A percentile compares a stretch with the other conserved stretches of the same genome.
These are phyloP conservation scores for Bipolaris bicolor DNA, from an alignment of 2,329 filamentous ascomycete species.

Conservation along the genomic window DNA sequence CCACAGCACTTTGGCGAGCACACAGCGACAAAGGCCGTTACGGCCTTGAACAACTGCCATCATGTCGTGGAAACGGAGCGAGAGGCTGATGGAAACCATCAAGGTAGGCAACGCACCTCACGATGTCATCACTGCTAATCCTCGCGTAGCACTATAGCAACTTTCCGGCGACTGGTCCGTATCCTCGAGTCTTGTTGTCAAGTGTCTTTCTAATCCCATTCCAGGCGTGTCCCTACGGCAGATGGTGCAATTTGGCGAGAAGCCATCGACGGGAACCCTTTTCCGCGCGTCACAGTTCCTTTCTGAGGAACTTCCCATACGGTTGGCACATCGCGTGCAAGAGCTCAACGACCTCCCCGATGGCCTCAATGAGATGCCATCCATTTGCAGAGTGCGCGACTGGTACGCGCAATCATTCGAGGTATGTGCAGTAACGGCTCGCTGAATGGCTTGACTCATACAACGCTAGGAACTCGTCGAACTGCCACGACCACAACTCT, in stretches of 20 bases:
- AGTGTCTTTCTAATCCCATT: slow-evolving; percentile 23
- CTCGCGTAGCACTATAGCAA: slow-evolving; percentile 76
- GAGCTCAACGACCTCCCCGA: slow-evolving; percentile 92
- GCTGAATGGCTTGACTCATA: slow-evolving; percentile 36
- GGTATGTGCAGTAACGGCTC: slow-evolving; percentile 60
- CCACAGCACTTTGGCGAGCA: slow-evolving; percentile 40
- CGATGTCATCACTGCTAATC: slow-evolving; percentile 30
- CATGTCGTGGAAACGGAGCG: slow-evolving; percentile 95
- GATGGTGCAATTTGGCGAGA: slow-evolving; percentile 99
- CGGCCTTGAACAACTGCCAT: slow-evolving; percentile 50
- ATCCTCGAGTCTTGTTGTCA: slow-evolving; percentile 66
- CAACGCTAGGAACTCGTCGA: slow-evolving; percentile 82
- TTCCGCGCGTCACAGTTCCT: slow-evolving; percentile 98
- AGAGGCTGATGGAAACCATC: slow-evolving; percentile 95
- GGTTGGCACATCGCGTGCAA: slow-evolving; percentile 92
- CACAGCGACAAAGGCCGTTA: slow-evolving; percentile 38
- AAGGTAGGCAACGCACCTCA: slow-evolving; percentile 51
- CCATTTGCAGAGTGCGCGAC: slow-evolving; percentile 90
- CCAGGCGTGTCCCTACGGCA: slow-evolving; percentile 76
- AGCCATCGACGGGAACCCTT: slow-evolving; percentile 86
- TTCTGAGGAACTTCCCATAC: slow-evolving; percentile 96
- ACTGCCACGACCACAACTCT: slow-evolving; percentile 77
- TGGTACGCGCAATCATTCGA: slow-evolving; percentile 99
- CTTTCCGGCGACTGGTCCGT: slow-evolving; percentile 95
- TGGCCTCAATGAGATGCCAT: slow-evolving; percentile 97